phyloP scores from a whole-genome alignment of 1,284 basidiomycete species.

The Cryptococcus wingfieldii region DNA sequence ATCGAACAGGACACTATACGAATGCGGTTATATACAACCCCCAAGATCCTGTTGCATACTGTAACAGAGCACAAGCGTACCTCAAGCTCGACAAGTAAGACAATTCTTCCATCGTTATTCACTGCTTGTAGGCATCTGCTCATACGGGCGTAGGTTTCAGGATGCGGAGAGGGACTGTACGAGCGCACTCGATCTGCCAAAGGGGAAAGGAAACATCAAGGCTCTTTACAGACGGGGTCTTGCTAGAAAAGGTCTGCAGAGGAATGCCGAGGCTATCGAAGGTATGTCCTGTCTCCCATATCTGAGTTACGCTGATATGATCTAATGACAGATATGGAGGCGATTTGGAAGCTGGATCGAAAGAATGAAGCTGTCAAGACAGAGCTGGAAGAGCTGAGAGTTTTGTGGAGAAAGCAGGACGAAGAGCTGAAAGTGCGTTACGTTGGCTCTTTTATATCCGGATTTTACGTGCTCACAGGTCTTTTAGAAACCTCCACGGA shows the following conservation, averaged over 20 bases:
- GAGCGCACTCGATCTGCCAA: slow-evolving; percentile 24
- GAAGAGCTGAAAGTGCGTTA: slow-evolving; percentile 4
- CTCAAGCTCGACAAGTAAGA: slow-evolving; percentile 46
- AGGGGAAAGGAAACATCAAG: slow-evolving; percentile 34
- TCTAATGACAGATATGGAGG: slow-evolving; percentile 24
- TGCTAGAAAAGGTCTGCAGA: slow-evolving; percentile 33
- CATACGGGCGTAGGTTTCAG: slow-evolving; percentile 22
- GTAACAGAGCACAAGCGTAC: slow-evolving; percentile 46
- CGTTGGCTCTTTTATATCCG: too few species aligned
- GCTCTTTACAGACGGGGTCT: slow-evolving; percentile 43
- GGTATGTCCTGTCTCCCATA: slow-evolving; percentile 16
- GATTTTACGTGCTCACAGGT: neutral
- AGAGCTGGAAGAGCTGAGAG: slow-evolving; percentile 32
- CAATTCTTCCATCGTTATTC: neutral
- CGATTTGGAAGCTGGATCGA: slow-evolving; percentile 25
- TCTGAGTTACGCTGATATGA: neutral
- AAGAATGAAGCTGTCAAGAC: slow-evolving; percentile 27
- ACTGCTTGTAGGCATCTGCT: neutral
- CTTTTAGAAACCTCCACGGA: slow-evolving; percentile 2
- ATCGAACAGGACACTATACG: slow-evolving; percentile 36
- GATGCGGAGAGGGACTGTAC: slow-evolving; percentile 47
- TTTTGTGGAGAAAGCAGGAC: slow-evolving; percentile 1
- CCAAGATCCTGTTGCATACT: slow-evolving; percentile 31
- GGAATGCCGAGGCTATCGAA: slow-evolving; percentile 24
- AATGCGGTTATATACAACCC: slow-evolving; percentile 35